phyloP scores from a whole-genome alignment of 148 eudicot genomes.

The Oxyria digyna region DNA sequence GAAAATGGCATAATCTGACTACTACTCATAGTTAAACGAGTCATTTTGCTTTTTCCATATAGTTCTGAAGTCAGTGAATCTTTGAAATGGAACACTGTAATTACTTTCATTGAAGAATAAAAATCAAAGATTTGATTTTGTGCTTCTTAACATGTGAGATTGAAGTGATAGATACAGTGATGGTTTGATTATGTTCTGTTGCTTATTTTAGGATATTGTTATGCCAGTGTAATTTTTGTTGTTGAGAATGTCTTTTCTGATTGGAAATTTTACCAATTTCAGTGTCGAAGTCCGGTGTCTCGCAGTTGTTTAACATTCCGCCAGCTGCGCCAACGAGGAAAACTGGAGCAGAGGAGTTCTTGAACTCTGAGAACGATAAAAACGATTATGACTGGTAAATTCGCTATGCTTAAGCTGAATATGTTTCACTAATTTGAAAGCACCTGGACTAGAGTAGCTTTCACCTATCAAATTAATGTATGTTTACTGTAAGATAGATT shows the following conservation, averaged over 20 bases:
- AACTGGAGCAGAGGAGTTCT: conserved; percentile 68
- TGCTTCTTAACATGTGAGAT: not conserved
- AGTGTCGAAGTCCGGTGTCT: conserved; percentile 28
- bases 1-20: no score
- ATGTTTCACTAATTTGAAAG: not conserved
- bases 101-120: not conserved
- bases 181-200: not conserved
- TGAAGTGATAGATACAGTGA: not conserved
- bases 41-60: no score
- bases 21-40: no score
- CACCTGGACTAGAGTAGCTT: not conserved
- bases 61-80: no score
- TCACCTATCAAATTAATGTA: no score
- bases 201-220: no score
- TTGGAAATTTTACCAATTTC: not conserved
- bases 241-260: not conserved
- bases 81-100: no score
- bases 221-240: no score
- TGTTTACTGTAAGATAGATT: not conserved
- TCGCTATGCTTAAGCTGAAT: not conserved
- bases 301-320: conserved; percentile 47
- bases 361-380: conserved; percentile 77
- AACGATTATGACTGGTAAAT: conserved; percentile 93
- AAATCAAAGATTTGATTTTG: not conserved
- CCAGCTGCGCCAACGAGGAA: conserved; percentile 45